Conservation (phyloP, 345 rosid genomes). For the Firmiana major region DNA sequence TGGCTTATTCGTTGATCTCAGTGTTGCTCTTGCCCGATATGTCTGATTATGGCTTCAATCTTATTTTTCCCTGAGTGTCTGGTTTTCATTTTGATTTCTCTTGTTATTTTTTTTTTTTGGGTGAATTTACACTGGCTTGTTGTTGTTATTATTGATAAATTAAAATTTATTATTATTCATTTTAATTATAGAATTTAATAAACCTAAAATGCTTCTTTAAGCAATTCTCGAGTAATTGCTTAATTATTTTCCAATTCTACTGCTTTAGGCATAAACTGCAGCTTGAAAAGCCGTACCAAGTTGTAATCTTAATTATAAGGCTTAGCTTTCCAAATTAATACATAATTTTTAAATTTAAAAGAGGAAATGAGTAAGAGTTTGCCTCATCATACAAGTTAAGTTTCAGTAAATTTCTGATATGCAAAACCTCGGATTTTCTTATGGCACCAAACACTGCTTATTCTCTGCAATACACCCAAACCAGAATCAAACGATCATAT, state of each 20-base stretch:
- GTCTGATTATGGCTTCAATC: slow-evolving; percentile 22
- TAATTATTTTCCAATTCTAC: too few species aligned
- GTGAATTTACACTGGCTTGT: background rate
- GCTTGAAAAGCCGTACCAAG: too few species aligned
- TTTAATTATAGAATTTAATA: background rate
- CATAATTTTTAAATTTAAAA: too few species aligned
- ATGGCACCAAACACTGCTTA: background rate
- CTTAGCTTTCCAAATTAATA: too few species aligned
- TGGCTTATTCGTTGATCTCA: slow-evolving; percentile 72
- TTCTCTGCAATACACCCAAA: background rate
- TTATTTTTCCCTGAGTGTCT: background rate
- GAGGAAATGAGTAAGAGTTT: too few species aligned
- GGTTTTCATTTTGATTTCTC: background rate
- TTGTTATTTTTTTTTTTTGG: background rate
- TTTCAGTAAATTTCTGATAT: background rate
- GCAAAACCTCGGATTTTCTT: background rate
- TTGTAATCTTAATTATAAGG: too few species aligned
- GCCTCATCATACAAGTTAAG: too few species aligned
- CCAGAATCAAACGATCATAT: too few species aligned
- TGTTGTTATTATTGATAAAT: background rate
- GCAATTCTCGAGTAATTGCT: too few species aligned
- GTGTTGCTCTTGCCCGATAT: slow-evolving; percentile 65
- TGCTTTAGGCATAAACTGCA: too few species aligned
- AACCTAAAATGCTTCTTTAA: too few species aligned
- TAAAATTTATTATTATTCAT: background rate